Evolutionary conservation across 2,329 filamentous ascomycete genomes (phyloP).

Genomic region (Albophoma yamanashiensis): DNA sequence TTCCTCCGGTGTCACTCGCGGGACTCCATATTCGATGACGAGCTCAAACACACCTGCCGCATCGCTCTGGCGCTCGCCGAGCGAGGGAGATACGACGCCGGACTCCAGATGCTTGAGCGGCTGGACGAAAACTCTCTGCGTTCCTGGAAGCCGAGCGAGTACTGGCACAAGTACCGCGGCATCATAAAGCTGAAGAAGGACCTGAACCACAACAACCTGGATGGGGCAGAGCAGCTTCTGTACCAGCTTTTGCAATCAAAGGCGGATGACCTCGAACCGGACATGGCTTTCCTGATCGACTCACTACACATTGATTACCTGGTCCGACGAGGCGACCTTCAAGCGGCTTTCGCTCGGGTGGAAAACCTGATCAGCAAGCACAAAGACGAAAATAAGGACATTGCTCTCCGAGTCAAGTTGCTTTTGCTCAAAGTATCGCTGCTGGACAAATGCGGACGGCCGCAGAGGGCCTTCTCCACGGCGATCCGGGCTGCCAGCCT

Average conservation of each 20-base stretch:
- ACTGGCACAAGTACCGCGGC: constrained; percentile 56
- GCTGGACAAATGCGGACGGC: constrained; percentile 55
- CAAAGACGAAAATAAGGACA: constrained; percentile 35
- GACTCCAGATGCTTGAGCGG: constrained; percentile 30
- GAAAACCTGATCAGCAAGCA: constrained; percentile 31
- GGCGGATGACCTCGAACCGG: constrained; percentile 38
- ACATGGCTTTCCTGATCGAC: constrained; percentile 40
- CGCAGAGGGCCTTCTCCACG: constrained; percentile 67
- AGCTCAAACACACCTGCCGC: constrained; percentile 62
- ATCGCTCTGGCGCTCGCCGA: constrained; percentile 51
- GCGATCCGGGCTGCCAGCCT: constrained; percentile 65
- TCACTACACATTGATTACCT: constrained; percentile 42
- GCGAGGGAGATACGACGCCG: constrained; percentile 61
- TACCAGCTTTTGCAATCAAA: constrained; percentile 41
- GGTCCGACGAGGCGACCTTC: constrained; percentile 34
- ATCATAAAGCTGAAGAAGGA: constrained; percentile 55
- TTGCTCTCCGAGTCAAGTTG: constrained; percentile 59
- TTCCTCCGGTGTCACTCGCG: constrained; percentile 63
- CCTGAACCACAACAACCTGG: constrained; percentile 43
- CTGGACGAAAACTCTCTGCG: constrained; percentile 52
- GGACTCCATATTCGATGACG: constrained; percentile 57
- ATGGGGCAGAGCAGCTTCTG: constrained; percentile 39
- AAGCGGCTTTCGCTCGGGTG: constrained; percentile 36
- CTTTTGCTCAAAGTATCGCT: constrained; percentile 64
- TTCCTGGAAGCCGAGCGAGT: constrained; percentile 68